A percentile compares a stretch with the other conserved stretches of the same genome.
Conservation (phyloP, 257 asterid species). For the Penstemon davidsonii region DNA sequence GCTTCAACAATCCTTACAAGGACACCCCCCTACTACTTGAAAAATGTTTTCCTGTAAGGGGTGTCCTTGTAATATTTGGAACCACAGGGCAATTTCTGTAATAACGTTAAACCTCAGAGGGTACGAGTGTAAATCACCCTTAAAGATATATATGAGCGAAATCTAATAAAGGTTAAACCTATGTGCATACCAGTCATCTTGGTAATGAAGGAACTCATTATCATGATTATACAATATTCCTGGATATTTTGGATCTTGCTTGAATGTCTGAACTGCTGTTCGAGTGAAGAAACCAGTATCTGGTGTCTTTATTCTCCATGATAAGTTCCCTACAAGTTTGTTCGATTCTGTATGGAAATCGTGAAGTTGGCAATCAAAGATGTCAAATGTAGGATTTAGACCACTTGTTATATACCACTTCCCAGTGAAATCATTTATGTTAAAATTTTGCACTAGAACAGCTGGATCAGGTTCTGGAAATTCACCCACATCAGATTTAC, state of each 20-base stretch:
- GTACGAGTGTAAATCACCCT: too few relatives aligned
- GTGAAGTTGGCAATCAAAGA: constrained; percentile 89
- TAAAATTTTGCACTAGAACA: constrained; percentile 65
- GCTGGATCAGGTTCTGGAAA: constrained; percentile 84
- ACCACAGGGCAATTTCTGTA: too few relatives aligned
- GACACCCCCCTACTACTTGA: too few relatives aligned
- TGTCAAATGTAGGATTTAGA: constrained; percentile 85
- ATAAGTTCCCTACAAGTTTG: constrained; percentile 68
- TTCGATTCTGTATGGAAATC: constrained; percentile 78
- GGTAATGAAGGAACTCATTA: constrained; percentile 93
- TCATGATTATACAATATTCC: constrained; percentile 92
- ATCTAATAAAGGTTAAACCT: background rate
- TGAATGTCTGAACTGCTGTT: constrained; percentile 66
- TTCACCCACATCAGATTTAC: constrained; percentile 91
- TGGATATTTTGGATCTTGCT: constrained; percentile 80
- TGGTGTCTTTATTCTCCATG: constrained; percentile 86
- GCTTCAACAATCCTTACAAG: too few relatives aligned
- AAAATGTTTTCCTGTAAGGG: too few relatives aligned
- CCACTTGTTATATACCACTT: constrained; percentile 91
- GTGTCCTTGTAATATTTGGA: too few relatives aligned
- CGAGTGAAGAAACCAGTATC: constrained; percentile 89
- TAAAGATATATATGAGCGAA: background rate
- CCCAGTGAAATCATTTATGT: constrained; percentile 75
- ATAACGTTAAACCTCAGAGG: too few relatives aligned
- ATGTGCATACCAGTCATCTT: constrained; percentile 81